phyloP scores from a whole-genome alignment of 257 asterid genomes.

The Anisodus acutangulus region DNA sequence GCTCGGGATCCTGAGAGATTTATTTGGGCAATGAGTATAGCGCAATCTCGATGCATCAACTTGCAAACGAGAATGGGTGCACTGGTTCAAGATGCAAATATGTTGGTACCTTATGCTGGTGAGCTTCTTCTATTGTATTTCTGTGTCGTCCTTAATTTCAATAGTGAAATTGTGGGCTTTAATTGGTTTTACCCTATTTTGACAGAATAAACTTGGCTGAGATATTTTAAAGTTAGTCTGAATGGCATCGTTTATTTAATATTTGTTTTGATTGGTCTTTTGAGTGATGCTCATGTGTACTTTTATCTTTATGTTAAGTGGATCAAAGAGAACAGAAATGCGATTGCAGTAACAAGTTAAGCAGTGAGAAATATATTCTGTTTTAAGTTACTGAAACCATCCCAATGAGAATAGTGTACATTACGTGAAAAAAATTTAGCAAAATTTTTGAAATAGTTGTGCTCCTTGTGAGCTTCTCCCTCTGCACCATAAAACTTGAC shows the following conservation, averaged over 20 bases:
- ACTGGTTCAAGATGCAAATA: constrained; percentile 79
- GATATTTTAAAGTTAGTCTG: background rate
- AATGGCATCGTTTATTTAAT: constrained; percentile 7
- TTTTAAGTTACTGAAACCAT: constrained; percentile 4
- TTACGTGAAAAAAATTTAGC: background rate
- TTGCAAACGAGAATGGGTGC: constrained; percentile 86
- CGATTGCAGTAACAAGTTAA: background rate
- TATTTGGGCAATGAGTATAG: constrained; percentile 90
- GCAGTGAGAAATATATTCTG: background rate
- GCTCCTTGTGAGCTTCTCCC: background rate
- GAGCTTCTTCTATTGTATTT: constrained; percentile 43
- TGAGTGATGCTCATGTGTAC: constrained; percentile 6
- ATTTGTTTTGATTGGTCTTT: background rate
- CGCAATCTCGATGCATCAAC: constrained; percentile 82
- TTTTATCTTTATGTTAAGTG: background rate
- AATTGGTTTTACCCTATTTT: background rate
- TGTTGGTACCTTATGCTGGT: constrained; percentile 99
- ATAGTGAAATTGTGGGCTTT: background rate
- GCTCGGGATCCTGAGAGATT: constrained; percentile 92
- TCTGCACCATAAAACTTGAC: background rate
- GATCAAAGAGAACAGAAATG: background rate
- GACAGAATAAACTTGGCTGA: background rate
- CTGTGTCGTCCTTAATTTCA: constrained; percentile 17
- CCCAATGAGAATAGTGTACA: background rate
- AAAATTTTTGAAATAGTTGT: background rate